A percentile compares a stretch with the other conserved stretches of the same genome.
Conservation (phyloP, 2,329 filamentous ascomycete species). For the Mycosphaerella arachidis region DNA sequence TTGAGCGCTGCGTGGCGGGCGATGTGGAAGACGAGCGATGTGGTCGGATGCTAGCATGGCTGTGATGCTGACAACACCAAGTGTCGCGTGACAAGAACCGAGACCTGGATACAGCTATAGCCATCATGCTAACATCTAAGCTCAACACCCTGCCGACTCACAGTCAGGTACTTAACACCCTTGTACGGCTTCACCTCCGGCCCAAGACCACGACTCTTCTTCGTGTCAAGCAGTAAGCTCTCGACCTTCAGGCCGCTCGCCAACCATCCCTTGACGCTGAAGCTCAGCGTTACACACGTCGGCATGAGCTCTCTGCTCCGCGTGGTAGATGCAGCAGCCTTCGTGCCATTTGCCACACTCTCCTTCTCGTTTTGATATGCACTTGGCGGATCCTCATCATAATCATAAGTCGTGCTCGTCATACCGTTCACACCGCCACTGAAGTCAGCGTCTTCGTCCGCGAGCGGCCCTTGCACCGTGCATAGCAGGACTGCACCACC, state of each 20-base stretch:
- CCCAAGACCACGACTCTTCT: constrained; percentile 78
- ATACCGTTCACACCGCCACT: constrained; percentile 33
- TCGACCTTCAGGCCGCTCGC: constrained; percentile 62
- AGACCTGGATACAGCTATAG: neutral
- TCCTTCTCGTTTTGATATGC: constrained; percentile 33
- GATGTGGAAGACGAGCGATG: too few relatives aligned
- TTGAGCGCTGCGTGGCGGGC: too few relatives aligned
- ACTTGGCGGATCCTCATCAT: constrained; percentile 32
- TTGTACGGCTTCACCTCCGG: constrained; percentile 93
- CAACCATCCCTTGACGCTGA: constrained; percentile 58
- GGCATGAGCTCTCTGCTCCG: constrained; percentile 47
- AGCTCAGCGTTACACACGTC: constrained; percentile 43
- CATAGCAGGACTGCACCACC: constrained; percentile 62
- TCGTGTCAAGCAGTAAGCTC: constrained; percentile 59
- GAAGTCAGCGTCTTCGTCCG: constrained; percentile 47
- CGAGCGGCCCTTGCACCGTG: constrained; percentile 64
- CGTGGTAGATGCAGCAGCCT: constrained; percentile 9
- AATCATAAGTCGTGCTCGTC: constrained; percentile 41
- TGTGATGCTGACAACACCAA: neutral
- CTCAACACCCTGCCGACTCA: constrained; percentile 54
- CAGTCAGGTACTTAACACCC: constrained; percentile 93
- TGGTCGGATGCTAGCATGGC: neutral
- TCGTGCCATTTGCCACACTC: constrained; percentile 36
- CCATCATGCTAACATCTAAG: constrained; percentile 35
- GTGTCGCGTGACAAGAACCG: neutral